A percentile compares a stretch with the other conserved stretches of the same genome.
These are phyloP conservation scores for Asterella californica DNA, from an alignment of 225 moss, liverwort and hornwort genomes.

Conservation along the genomic window DNA sequence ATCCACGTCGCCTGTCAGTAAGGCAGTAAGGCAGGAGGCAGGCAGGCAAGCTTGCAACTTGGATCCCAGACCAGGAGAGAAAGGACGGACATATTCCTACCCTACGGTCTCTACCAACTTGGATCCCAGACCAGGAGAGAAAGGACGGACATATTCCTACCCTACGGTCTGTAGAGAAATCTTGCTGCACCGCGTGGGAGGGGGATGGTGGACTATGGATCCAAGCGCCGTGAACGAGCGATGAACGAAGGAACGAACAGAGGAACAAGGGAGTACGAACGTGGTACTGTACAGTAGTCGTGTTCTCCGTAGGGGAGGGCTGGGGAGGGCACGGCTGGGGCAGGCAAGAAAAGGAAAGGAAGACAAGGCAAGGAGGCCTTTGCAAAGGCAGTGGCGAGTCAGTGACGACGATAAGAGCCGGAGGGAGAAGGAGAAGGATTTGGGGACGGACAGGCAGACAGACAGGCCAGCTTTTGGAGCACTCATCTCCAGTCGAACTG, in stretches of 20 bases:
- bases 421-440: background rate
- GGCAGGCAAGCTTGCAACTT: background rate
- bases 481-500: constrained; percentile 13
- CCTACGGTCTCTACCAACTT: no score
- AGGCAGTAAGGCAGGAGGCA: background rate
- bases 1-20: background rate
- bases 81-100: no score
- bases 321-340: background rate
- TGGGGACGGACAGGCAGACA: constrained; percentile 9
- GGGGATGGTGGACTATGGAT: background rate
- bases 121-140: no score
- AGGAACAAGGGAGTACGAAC: background rate
- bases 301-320: background rate
- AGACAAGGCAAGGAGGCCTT: background rate
- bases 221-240: background rate
- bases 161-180: background rate
- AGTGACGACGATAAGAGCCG: constrained; percentile 5
- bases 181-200: background rate
- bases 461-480: constrained; percentile 10
- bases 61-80: background rate
- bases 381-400: background rate
- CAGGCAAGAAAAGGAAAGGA: background rate
- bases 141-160: background rate
- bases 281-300: background rate
- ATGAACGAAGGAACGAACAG: background rate